Conservation (phyloP, 164 flowering plant species). For the Cinnamomum micranthum region DNA sequence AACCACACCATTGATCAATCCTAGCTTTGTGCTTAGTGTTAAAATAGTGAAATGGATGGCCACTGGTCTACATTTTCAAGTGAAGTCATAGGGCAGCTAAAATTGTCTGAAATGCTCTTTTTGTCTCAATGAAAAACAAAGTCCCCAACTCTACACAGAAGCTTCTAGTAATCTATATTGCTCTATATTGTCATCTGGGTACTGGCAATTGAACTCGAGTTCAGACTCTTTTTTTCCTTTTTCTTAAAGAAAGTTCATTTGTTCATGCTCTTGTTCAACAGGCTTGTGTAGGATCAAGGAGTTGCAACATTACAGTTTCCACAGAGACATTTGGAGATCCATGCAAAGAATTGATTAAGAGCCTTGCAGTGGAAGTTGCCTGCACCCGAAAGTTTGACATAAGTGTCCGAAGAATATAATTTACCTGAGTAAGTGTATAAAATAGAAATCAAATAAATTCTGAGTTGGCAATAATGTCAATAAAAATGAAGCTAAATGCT, state of each 20-base stretch:
- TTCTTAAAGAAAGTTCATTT: background rate
- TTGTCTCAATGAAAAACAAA: no score
- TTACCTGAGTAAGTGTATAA: background rate
- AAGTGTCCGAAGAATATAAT: background rate
- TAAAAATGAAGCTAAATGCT: background rate
- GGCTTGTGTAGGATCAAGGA: conserved; percentile 80
- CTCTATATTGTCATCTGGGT: no score
- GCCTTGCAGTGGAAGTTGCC: conserved; percentile 82
- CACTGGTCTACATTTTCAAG: no score
- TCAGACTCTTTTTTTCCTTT: no score
- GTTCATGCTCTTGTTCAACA: conserved; percentile 21
- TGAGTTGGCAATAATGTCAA: background rate
- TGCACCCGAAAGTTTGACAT: conserved; percentile 30
- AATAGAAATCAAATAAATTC: background rate
- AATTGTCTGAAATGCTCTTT: no score
- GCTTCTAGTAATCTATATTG: no score
- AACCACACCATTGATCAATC: no score
- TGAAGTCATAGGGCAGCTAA: no score
- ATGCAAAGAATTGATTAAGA: conserved; percentile 58
- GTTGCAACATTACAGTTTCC: conserved; percentile 70
- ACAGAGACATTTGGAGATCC: conserved; percentile 67
- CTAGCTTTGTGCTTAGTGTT: no score
- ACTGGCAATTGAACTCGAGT: no score
- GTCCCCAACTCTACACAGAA: no score
- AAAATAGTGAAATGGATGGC: no score